Conservation (phyloP, 2,329 filamentous ascomycete species). For the Aureobasidium sp. region DNA sequence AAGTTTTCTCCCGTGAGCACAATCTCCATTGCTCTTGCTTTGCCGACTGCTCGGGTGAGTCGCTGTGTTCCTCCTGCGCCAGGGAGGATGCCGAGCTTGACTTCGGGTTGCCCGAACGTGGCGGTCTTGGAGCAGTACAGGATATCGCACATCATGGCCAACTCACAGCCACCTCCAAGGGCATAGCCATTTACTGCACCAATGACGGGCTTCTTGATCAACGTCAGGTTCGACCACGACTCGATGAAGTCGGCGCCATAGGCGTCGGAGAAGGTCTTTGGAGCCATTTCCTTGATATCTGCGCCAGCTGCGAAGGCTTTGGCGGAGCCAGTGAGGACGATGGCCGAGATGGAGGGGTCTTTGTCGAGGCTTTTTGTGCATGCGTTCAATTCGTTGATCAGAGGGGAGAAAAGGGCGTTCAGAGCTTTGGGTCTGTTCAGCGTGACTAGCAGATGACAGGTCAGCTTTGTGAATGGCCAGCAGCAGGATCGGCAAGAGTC, state of each 20-base stretch:
- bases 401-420: constrained; percentile 85
- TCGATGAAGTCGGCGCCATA: constrained; percentile 93
- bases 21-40: constrained; percentile 84
- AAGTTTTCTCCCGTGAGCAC: constrained; percentile 83
- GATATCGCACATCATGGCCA: constrained; percentile 96
- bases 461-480: no score
- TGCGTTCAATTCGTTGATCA: constrained; percentile 83
- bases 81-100: constrained; percentile 88
- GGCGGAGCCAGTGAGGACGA: constrained; percentile 80
- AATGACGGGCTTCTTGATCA: constrained; percentile 88
- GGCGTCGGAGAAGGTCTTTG: constrained; percentile 78
- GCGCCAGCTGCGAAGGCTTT: constrained; percentile 93
- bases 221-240: constrained; percentile 78
- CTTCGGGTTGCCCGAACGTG: constrained; percentile 94
- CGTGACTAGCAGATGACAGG: no score
- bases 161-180: constrained; percentile 88
- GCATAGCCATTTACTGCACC: constrained; percentile 92
- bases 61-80: constrained; percentile 89
- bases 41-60: constrained; percentile 60
- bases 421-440: constrained; percentile 91
- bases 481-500: background rate
- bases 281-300: constrained; percentile 98
- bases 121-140: constrained; percentile 80
- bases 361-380: constrained; percentile 65
- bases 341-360: constrained; percentile 63